Evolutionary conservation across 306 rosid species (phyloP), one percentile per base, ranked within the genome.

Genomic region (Cucurbita argyrosperma): DNA sequence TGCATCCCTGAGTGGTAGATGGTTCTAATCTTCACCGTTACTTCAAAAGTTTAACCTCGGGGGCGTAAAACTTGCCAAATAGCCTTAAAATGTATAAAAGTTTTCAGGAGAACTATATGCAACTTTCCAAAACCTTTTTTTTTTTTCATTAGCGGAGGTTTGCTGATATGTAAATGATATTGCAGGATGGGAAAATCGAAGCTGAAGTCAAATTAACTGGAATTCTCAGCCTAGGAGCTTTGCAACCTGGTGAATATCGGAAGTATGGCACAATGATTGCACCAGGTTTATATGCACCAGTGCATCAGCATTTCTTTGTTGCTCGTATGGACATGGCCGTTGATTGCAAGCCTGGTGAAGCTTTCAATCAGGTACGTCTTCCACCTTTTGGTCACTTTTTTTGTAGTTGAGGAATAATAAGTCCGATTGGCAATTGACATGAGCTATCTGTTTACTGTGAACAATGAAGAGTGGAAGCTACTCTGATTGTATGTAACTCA

Each of bases 321-420:
- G 94, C 96, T 72, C 97, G 96, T 61, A 89, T 92, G 96, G 92
- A 90, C 82, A 90, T 92, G 96, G 92, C 97, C 71, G 92, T 92
- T 74, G 97, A 92, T 84, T 92, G 96, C 85, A 92, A 83, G 82
- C 95, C 96, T 50, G 95, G 97, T 72, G 97, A 92, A 80, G 85
- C 95, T 79, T 79, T 84, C 83, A 92, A 92, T 87, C 97, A 92
- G 96, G 97, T 75, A 35, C 50, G 3, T 45, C 72, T 63, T 62
- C 26, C 18, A 42, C 26, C 19, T 13, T 49, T 60, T 46, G 11
- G 18, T 37, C 37, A 45, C 26, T 26, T 75, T 75, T 61, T 50
- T 26, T 35, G 15, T 60, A 42, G 30, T 75, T 15, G 21, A 37
- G 50, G 60, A 37, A 37, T 49, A 63, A 6, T 26, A 14, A 9